Conservation (phyloP, 2,329 filamentous ascomycete genomes). For the Sclerotinia sclerotiorum region DNA sequence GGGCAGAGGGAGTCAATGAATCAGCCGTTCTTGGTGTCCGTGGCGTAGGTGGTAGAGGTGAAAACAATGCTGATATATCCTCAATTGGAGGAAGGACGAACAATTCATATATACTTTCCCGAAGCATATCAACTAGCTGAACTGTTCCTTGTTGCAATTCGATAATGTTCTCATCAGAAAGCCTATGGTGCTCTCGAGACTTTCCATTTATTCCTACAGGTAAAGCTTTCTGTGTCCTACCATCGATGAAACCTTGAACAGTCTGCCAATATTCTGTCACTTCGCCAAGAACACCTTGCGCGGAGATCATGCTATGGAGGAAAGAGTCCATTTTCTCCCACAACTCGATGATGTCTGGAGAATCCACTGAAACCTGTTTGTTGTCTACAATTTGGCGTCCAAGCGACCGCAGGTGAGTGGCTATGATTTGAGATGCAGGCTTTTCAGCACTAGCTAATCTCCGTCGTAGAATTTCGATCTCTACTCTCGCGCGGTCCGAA, state of each 20-base stretch:
- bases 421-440: slow-evolving; percentile 66
- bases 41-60: slow-evolving; percentile 71
- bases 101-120: slow-evolving; percentile 76
- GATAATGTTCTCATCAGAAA: slow-evolving; percentile 67
- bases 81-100: slow-evolving; percentile 88
- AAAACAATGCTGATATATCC: slow-evolving; percentile 84
- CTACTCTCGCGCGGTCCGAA: slow-evolving; percentile 83
- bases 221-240: slow-evolving; percentile 75
- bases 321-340: slow-evolving; percentile 88
- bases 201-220: slow-evolving; percentile 80
- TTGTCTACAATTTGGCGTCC: slow-evolving; percentile 65
- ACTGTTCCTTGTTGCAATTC: slow-evolving; percentile 75
- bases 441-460: slow-evolving; percentile 73
- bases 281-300: slow-evolving; percentile 81
- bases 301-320: slow-evolving; percentile 70
- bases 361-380: slow-evolving; percentile 67
- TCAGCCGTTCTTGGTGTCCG: slow-evolving; percentile 60
- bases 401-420: slow-evolving; percentile 73
- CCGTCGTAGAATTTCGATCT: slow-evolving; percentile 87
- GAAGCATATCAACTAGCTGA: slow-evolving; percentile 80
- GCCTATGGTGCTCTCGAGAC: slow-evolving; percentile 75
- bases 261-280: slow-evolving; percentile 93
- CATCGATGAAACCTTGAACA: slow-evolving; percentile 84
- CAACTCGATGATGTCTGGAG: slow-evolving; percentile 76
- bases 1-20: slow-evolving; percentile 52